Evolutionary conservation across 768 basidiomycete species (phyloP).

Genomic region (Gautieria morchelliformis): DNA sequence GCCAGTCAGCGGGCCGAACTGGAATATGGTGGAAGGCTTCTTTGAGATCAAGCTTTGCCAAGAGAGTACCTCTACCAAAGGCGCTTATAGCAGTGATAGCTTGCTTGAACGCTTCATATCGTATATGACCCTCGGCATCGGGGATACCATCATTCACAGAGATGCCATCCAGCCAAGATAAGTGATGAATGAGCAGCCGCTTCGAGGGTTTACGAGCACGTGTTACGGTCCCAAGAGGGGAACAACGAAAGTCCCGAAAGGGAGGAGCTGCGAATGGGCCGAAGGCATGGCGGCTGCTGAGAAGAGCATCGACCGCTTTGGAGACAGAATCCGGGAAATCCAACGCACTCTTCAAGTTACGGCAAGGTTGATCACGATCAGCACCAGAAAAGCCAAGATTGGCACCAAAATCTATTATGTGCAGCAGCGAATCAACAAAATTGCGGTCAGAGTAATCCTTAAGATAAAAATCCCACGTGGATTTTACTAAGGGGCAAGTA

Average conservation of each 20-base stretch:
- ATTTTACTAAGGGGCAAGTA: no score
- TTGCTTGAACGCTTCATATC: slow-evolving; percentile 22
- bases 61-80: slow-evolving; percentile 20
- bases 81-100: background rate
- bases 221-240: no score
- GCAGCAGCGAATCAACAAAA: no score
- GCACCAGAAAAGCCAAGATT: no score
- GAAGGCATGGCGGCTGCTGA: background rate
- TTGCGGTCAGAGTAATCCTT: no score
- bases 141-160: slow-evolving; percentile 20
- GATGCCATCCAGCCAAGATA: slow-evolving; percentile 13
- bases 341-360: no score
- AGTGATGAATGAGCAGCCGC: slow-evolving; percentile 12
- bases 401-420: no score
- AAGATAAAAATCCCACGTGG: no score
- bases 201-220: slow-evolving; percentile 13
- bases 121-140: slow-evolving; percentile 20
- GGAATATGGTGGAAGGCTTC: slow-evolving; percentile 30
- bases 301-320: no score
- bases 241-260: slow-evolving; percentile 7
- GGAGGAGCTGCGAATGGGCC: background rate
- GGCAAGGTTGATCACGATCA: no score
- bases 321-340: no score
- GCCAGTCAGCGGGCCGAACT: slow-evolving; percentile 21
- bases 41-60: slow-evolving; percentile 28